Evolutionary conservation across 345 rosid species (phyloP).

Genomic region (Citrus medica): DNA sequence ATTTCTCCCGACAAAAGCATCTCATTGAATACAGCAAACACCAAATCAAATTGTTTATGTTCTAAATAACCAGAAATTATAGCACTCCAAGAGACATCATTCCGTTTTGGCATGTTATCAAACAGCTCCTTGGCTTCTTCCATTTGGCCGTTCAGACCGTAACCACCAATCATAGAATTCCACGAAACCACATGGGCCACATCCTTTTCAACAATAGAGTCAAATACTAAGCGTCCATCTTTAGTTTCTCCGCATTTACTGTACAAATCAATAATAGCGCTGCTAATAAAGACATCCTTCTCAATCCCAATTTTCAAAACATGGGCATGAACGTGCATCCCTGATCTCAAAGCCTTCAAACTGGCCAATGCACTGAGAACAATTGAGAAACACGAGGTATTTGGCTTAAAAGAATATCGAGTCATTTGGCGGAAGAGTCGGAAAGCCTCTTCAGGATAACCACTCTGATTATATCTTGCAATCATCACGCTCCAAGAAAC

Average conservation of each 20-base stretch:
- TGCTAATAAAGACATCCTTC: conserved; percentile 31
- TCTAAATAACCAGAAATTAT: conserved; percentile 50
- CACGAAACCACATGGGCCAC: conserved; percentile 31
- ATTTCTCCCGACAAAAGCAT: conserved; percentile 46
- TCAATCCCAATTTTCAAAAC: conserved; percentile 35
- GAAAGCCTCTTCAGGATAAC: conserved; percentile 43
- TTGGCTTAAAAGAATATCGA: conserved; percentile 32
- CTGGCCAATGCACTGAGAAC: conserved; percentile 42
- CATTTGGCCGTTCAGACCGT: conserved; percentile 41
- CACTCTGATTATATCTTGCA: conserved; percentile 54
- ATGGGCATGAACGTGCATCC: conserved; percentile 46
- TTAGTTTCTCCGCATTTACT: conserved; percentile 42
- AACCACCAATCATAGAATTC: conserved; percentile 57
- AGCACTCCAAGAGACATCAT: conserved; percentile 45
- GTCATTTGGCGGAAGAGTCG: conserved; percentile 42
- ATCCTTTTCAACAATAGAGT: conserved; percentile 29
- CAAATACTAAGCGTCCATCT: conserved; percentile 40
- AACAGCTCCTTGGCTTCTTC: conserved; percentile 49
- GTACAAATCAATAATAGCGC: conserved; percentile 51
- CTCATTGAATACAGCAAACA: conserved; percentile 36
- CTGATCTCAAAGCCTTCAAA: conserved; percentile 32
- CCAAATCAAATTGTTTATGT: conserved; percentile 30
- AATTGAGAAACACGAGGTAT: conserved; percentile 38
- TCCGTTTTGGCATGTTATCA: conserved; percentile 30
- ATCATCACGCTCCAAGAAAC: conserved; percentile 63